Evolutionary conservation across 768 basidiomycete genomes (phyloP), one percentile per base, ranked within the genome.

Genomic region (Kwoniella bestiolae): DNA sequence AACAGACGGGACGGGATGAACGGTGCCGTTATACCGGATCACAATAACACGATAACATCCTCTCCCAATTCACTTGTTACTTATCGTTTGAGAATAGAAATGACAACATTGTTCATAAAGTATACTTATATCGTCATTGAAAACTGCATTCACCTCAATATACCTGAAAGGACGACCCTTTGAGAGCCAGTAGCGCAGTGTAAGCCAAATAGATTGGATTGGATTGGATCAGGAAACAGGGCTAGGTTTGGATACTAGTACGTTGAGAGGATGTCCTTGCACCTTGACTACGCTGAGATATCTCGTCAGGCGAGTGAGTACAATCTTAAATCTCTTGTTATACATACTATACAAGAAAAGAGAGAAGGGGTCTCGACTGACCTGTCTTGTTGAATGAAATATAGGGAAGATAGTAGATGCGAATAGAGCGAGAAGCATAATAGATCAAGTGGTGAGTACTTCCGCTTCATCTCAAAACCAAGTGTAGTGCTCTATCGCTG

Each of bases 201-300:
- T n/a, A n/a, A n/a, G n/a, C n/a, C n/a, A n/a, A n/a, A n/a, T n/a
- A n/a, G n/a, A n/a, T n/a, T n/a, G n/a, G n/a, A n/a, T n/a, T n/a
- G n/a, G n/a, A n/a, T n/a, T n/a, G n/a, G n/a, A n/a, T n/a, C n/a
- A n/a, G n/a, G n/a, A n/a, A n/a, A n/a, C n/a, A n/a, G n/a, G n/a
- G n/a, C n/a, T n/a, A n/a, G n/a, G n/a, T n/a, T n/a, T n/a, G n/a
- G n/a, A n/a, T n/a, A n/a, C n/a, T n/a, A n/a, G n/a, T n/a, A n/a
- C n/a, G n/a, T n/a, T n/a, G 12, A 41, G 18, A 41, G 38, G 14
- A 63, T 63, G 62, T 63, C 62, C 4, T 29, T 63, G 21, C 62
- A 63, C 35, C 62, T 69, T 14, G 68, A 69, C 56, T 69, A 61
- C 45, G 68, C 68, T 14, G 63, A 69, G 47, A 69, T 69, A 35